Evolutionary conservation across 2,329 filamentous ascomycete genomes (phyloP).

Genomic region (Rutstroemia sp.): DNA sequence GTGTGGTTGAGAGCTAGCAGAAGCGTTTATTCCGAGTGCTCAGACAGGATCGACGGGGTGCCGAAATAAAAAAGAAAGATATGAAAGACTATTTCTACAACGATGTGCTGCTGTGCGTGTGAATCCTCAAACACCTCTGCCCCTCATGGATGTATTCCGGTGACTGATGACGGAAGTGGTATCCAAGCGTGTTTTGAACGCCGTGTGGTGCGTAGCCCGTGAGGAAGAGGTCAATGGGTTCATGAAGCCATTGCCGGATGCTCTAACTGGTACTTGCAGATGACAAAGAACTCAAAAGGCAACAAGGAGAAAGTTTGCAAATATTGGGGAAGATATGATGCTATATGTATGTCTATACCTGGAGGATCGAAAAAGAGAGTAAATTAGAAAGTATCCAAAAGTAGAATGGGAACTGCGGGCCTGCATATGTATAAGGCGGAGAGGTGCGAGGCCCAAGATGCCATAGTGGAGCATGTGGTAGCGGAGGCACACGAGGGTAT

Average conservation of each 20-base stretch:
- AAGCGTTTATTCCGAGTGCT: neutral
- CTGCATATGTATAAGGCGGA: constrained; percentile 9
- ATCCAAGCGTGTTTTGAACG: constrained; percentile 10
- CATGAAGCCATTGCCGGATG: constrained; percentile 16
- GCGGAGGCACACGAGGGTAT: neutral
- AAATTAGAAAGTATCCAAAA: neutral
- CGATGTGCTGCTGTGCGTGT: neutral
- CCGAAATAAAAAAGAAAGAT: neutral
- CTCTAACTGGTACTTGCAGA: constrained; percentile 5
- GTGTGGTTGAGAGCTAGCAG: neutral
- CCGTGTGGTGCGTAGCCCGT: constrained; percentile 14
- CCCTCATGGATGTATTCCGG: neutral
- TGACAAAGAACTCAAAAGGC: constrained; percentile 6
- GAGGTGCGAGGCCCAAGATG: neutral
- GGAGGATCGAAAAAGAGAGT: neutral
- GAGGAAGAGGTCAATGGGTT: constrained; percentile 10
- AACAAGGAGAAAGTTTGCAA: neutral
- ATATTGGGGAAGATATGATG: neutral
- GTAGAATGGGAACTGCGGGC: neutral
- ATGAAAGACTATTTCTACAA: neutral
- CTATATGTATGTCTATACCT: neutral
- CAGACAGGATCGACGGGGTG: neutral
- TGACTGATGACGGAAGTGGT: neutral
- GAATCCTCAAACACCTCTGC: neutral
- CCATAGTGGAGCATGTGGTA: neutral